Evolutionary conservation across 2,329 filamentous ascomycete genomes (phyloP).

Genomic region (Aspergillus japonicus): DNA sequence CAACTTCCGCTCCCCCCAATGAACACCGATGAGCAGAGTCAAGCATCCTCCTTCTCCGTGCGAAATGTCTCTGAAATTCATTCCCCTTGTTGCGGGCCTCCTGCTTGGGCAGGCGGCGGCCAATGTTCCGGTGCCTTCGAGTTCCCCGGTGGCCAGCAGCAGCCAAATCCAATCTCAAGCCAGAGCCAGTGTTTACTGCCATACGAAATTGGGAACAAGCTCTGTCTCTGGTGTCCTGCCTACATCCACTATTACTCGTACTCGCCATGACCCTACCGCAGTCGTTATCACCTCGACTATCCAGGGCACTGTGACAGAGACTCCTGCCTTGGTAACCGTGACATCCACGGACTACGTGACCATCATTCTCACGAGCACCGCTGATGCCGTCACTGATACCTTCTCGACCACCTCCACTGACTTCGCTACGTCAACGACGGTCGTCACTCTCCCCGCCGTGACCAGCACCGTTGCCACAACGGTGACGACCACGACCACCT

Average conservation of each 20-base stretch:
- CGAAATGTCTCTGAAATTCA: neutral
- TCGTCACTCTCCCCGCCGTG: neutral
- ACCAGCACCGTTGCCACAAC: neutral
- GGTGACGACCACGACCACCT: neutral
- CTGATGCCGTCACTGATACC: neutral
- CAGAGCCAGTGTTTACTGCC: neutral
- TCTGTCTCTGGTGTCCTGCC: neutral
- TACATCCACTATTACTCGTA: neutral
- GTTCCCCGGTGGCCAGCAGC: conserved; percentile 1
- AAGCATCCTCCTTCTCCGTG: neutral
- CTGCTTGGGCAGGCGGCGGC: neutral
- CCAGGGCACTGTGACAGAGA: neutral
- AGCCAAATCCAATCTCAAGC: neutral
- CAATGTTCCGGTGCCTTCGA: neutral
- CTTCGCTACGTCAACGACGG: neutral
- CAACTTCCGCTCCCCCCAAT: neutral
- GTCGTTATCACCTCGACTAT: neutral
- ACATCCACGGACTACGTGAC: neutral
- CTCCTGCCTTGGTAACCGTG: neutral
- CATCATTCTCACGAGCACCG: neutral
- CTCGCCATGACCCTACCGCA: neutral
- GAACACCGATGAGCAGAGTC: neutral
- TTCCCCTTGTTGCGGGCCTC: neutral
- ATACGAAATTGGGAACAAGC: neutral
- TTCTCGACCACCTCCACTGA: conserved; percentile 1